Base-by-base conservation (phyloP, 1,284 basidiomycete genomes). In the Stygiomarasmius scandens region DNA sequence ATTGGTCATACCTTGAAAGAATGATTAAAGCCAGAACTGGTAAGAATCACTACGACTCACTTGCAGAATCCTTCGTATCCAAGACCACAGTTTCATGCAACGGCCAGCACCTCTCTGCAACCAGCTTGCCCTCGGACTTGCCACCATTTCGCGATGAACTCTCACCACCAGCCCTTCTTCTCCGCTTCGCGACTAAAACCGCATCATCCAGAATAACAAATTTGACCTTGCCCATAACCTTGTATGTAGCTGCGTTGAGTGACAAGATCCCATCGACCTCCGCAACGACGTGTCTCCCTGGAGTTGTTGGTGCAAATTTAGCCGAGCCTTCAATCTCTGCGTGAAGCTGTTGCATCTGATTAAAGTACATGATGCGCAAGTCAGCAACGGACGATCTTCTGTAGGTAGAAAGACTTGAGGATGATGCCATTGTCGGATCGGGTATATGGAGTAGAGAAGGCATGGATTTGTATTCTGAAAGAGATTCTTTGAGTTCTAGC, bases 191-290 rank as follows among this genome's bases (percentile, higher is more conserved):
- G 0, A 98, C 89, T 22, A 99, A 79, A 11, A 99, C 85, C 11
- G 92, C 82, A 71, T 99, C 97, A 67, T 96, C 95, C 14, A 99
- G 79, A 9, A 99, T 77, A 54, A 98, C 92, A 64, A 99, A 90
- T 61, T 91, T 89, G 34, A 96, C 93, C 44, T 86, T 83, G 58
- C 94, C 91, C 55, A 92, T 89, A 11, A 92, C 85, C 72, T 95
- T 96, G 81, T 98, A 99, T 0, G 97, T 99, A 1, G 97, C 96
- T 0, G 95, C 82, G 64, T 99, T 97, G 47, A 99, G 80, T 58
- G 93, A 87, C 60, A 89, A 81, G 53, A 98, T 89, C 29, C 87
- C 86, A 58, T 94, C 89, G 56, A 93, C 85, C 71, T 98, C 96
- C 16, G 86, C 82, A 24, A 98, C 86, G 55, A 99, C 85, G 69